Percentiles rank a stretch among this genome's conserved stretches.
phyloP scores from a whole-genome alignment of 108 stramenopile species.

The Fragilaria crotonensis region DNA sequence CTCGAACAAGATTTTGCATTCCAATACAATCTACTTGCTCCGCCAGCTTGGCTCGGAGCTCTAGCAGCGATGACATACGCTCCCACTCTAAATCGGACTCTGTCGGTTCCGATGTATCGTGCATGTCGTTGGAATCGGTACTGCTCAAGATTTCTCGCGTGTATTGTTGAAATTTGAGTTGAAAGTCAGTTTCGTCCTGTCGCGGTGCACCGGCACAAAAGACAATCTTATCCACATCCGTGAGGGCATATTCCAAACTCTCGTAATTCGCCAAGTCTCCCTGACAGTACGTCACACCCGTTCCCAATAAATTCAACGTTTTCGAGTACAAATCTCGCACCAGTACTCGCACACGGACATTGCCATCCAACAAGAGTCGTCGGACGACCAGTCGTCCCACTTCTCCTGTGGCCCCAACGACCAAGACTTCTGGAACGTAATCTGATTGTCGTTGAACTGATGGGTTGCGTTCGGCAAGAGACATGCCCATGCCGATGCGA shows the following conservation, averaged over 20 bases:
- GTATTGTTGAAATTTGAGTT: conserved; percentile 28
- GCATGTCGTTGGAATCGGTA: not conserved
- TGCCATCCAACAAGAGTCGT: conserved; percentile 63
- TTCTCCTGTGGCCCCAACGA: conserved; percentile 82
- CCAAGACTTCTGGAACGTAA: conserved; percentile 77
- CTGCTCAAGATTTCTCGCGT: conserved; percentile 24
- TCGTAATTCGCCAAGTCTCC: conserved; percentile 80
- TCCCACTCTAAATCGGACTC: conserved; percentile 31
- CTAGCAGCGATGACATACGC: conserved; percentile 30
- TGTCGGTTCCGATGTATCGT: not conserved
- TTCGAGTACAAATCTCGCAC: conserved; percentile 86
- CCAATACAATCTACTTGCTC: conserved; percentile 69
- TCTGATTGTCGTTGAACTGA: conserved; percentile 20
- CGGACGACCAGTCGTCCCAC: conserved; percentile 79
- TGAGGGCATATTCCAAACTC: conserved; percentile 85
- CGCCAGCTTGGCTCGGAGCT: conserved; percentile 37
- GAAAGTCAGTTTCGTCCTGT: conserved; percentile 44
- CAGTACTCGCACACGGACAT: conserved; percentile 77
- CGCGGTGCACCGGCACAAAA: conserved; percentile 66
- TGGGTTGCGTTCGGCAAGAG: conserved; percentile 15
- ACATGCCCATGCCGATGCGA: conserved; percentile 13
- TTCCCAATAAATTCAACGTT: conserved; percentile 80
- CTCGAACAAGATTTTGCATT: conserved; percentile 74
- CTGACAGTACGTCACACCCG: conserved; percentile 86
- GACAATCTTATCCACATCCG: conserved; percentile 88